A percentile compares a stretch with the other conserved stretches of the same genome.
Conservation (phyloP, 2,329 filamentous ascomycete species). For the Ceratocystis variospora region DNA sequence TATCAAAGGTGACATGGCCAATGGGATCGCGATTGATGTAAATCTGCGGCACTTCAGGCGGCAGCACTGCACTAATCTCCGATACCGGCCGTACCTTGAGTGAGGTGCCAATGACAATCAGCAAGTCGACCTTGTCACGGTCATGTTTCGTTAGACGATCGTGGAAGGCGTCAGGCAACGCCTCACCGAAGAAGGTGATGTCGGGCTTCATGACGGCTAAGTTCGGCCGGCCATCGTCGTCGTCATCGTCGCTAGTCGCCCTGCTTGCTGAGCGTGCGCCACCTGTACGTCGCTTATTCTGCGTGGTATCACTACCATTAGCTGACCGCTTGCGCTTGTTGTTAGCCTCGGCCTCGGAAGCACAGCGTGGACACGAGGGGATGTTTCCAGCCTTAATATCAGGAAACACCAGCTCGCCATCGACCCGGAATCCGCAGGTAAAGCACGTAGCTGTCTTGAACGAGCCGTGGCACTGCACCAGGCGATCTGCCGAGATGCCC, state of each 20-base stretch:
- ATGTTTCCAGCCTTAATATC: conserved; percentile 65
- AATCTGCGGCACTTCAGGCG: conserved; percentile 70
- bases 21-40: conserved; percentile 80
- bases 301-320: conserved; percentile 25
- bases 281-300: conserved; percentile 19
- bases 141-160: conserved; percentile 70
- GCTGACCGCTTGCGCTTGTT: conserved; percentile 31
- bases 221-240: conserved; percentile 39
- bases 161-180: conserved; percentile 71
- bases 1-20: conserved; percentile 84
- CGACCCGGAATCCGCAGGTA: conserved; percentile 60
- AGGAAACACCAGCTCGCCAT: conserved; percentile 63
- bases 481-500: conserved; percentile 64
- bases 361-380: conserved; percentile 62
- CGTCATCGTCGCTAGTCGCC: conserved; percentile 26
- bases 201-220: conserved; percentile 89
- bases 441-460: conserved; percentile 87
- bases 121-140: conserved; percentile 65
- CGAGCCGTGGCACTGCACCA: conserved; percentile 92
- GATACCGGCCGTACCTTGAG: conserved; percentile 92
- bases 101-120: conserved; percentile 91
- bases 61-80: conserved; percentile 72
- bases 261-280: conserved; percentile 22
- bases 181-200: conserved; percentile 95
- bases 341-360: conserved; percentile 25